Evolutionary conservation across 495 filamentous ascomycete genomes (phyloP).

Genomic region (Talaromyces trachyspermus): DNA sequence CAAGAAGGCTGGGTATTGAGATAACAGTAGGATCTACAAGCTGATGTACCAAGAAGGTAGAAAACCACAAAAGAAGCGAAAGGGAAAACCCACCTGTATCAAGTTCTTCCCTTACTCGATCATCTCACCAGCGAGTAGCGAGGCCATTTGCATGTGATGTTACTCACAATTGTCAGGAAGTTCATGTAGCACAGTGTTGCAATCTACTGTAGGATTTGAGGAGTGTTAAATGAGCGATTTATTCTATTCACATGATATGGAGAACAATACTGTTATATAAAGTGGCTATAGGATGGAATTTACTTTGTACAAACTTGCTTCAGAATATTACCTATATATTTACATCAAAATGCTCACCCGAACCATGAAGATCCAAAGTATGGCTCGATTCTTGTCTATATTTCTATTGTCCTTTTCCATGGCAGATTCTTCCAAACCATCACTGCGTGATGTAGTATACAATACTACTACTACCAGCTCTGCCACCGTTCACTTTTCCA

Average conservation of each 20-base stretch:
- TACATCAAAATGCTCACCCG: background rate
- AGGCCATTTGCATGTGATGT: background rate
- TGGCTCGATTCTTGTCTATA: background rate
- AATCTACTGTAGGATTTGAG: background rate
- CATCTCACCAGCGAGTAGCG: background rate
- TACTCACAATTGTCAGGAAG: no score
- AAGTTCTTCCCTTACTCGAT: background rate
- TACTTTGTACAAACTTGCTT: background rate
- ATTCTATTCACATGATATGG: background rate
- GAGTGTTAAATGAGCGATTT: background rate
- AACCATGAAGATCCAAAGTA: background rate
- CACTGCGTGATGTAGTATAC: background rate
- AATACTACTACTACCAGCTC: background rate
- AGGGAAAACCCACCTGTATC: background rate
- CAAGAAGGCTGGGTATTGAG: background rate
- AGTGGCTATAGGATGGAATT: background rate
- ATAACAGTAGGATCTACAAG: background rate
- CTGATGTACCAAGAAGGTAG: background rate
- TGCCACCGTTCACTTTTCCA: background rate
- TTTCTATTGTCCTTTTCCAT: background rate
- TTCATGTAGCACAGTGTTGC: background rate
- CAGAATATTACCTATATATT: background rate
- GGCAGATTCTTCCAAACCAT: background rate
- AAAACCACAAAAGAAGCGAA: background rate
- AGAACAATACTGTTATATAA: background rate